Base-by-base conservation (phyloP, 768 basidiomycete genomes). In the Leccinum olivaceopallidum region DNA sequence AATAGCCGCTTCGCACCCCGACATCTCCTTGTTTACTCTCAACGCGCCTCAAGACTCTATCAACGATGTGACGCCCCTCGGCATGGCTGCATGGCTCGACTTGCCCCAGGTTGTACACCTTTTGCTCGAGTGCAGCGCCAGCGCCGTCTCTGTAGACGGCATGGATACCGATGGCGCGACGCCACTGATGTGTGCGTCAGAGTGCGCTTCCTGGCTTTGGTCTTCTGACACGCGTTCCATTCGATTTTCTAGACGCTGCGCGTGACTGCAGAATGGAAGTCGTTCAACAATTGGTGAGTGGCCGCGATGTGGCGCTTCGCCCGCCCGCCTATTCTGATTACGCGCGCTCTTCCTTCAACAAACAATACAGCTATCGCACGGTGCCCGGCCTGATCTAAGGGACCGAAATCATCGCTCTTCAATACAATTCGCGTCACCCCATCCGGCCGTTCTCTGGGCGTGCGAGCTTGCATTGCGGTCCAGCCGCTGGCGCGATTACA, bases 1-100 rank as follows among this genome's bases (percentile, higher is more conserved):
- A 58, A 76, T 79, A 18, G 76, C 91, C 26, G 73, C 86, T 16
- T 73, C 71, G 9, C 85, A 85, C 59, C 80, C 82, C 2, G 78
- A 85, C 52, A 80, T 87, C 13, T 86, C 88, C 10, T 77, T 93
- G 14, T 81, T 82, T 69, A 86, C 88, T 18, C 76, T 93, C 47
- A 92, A 93, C 70, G 84, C 86, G n/a, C 86, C 90, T 0, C 87
- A 88, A 56, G 76, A 78, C 61, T 82, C 84, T 2, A 84, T 88
- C 78, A 85, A 84, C 56, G 89, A 89, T 36, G 88, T 90, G 8
- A 88, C 89, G 1, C 89, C 90, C 12, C 81, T 93, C 16, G 86
- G 88, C 5, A 85, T 90, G 79, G 88, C 90, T 7, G 85, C 90
- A 1, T 92, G 89, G 89, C 79, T 92, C 20, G 86, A 90, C 65